Conservation (phyloP, 208 protist genomes). For the Leishmania tropica region DNA sequence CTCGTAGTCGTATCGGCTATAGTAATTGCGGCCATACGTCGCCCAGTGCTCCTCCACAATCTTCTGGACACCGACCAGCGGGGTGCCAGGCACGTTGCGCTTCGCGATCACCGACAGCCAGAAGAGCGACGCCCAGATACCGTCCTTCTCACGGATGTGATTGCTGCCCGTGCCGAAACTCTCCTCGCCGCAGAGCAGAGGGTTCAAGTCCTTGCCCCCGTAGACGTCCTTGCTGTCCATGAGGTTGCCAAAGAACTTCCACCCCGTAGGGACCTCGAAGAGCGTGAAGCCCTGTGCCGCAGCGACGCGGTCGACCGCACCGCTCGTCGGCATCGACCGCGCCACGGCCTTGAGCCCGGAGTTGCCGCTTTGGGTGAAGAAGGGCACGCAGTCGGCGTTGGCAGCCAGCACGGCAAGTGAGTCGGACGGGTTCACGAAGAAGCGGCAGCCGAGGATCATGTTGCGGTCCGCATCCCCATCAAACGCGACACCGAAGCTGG, state of each 20-base stretch:
- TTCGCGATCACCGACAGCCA: slow-evolving; percentile 96
- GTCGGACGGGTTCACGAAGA: slow-evolving; percentile 98
- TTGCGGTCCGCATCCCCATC: slow-evolving; percentile 99
- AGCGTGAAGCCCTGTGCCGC: slow-evolving; percentile 56
- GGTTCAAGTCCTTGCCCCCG: slow-evolving; percentile 63
- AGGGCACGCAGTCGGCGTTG: slow-evolving; percentile 93
- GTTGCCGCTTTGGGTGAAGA: slow-evolving; percentile 58
- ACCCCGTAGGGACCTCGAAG: slow-evolving; percentile 97
- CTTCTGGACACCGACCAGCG: slow-evolving; percentile 85
- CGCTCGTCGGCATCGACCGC: slow-evolving; percentile 96
- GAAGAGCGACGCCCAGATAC: slow-evolving; percentile 97
- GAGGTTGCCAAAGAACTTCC: slow-evolving; percentile 99
- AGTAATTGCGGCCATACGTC: slow-evolving; percentile 97
- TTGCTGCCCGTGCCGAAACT: slow-evolving; percentile 98
- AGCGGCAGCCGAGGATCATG: slow-evolving; percentile 96
- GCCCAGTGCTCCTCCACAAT: slow-evolving; percentile 95
- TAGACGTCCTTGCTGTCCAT: slow-evolving; percentile 94
- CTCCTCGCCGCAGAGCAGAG: slow-evolving; percentile 98
- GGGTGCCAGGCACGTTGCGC: slow-evolving; percentile 31
- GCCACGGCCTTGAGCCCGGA: slow-evolving; percentile 89
- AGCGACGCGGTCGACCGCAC: slow-evolving; percentile 93
- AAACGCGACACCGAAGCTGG: slow-evolving; percentile 95
- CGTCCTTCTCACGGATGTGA: slow-evolving; percentile 99
- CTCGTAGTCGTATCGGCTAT: slow-evolving; percentile 98
- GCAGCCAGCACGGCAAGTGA: slow-evolving; percentile 96